Conservation (phyloP, 805 yeast species). For the Candida methanosorbosa region DNA sequence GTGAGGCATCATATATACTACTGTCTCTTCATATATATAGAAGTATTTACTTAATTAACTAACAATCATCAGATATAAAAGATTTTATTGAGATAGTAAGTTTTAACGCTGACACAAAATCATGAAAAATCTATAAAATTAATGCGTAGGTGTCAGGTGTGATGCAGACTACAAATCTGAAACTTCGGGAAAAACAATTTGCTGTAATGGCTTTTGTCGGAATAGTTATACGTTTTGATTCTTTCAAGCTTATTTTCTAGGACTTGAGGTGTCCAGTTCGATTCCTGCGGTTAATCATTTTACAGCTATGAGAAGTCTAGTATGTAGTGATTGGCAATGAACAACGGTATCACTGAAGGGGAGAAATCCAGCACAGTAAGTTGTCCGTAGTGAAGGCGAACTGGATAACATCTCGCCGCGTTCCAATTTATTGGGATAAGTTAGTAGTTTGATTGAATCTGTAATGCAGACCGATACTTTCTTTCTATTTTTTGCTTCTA, state of each 20-base stretch:
- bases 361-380: constrained; percentile 36
- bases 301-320: constrained; percentile 25
- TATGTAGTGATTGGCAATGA: constrained; percentile 19
- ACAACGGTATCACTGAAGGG: constrained; percentile 31
- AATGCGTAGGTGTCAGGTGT: not conserved
- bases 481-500: constrained; percentile 3
- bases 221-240: constrained; percentile 15
- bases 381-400: constrained; percentile 33
- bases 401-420: constrained; percentile 29
- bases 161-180: not conserved
- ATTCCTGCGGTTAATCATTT: constrained; percentile 26
- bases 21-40: no score
- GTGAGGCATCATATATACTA: no score
- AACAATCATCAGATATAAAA: not conserved
- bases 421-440: constrained; percentile 12
- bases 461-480: constrained; percentile 14
- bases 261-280: constrained; percentile 35
- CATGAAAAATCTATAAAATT: no score
- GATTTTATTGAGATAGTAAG: no score
- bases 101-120: no score
- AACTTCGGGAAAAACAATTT: not conserved
- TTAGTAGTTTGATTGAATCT: constrained; percentile 10
- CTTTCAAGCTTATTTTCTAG: constrained; percentile 10
- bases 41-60: no score
- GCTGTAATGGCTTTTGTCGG: constrained; percentile 27